phyloP scores from a whole-genome alignment of 371 early-diverging fungal genomes.

The Rhizopus microsporus region DNA sequence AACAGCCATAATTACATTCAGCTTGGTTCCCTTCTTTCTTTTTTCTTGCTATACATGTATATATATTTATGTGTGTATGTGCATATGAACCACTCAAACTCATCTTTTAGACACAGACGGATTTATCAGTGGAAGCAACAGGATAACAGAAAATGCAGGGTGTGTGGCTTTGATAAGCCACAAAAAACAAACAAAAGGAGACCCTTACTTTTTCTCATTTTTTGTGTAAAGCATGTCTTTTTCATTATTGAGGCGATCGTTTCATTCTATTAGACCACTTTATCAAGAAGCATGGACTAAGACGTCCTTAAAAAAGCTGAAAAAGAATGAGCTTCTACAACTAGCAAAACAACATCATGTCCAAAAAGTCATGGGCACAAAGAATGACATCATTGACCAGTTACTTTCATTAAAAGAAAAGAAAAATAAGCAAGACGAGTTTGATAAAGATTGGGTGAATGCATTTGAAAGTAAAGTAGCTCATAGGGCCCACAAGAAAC shows the following conservation, averaged over 20 bases:
- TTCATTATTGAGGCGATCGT: neutral
- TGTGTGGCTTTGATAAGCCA: no score
- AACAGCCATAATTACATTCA: no score
- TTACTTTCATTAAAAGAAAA: conserved; percentile 8
- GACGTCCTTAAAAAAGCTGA: conserved; percentile 22
- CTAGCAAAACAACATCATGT: conserved; percentile 25
- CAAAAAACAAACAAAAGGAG: no score
- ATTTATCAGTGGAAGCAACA: no score
- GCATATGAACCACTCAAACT: no score
- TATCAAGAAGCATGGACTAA: conserved; percentile 23
- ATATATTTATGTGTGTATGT: no score
- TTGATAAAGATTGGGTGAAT: conserved; percentile 30
- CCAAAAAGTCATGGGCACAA: conserved; percentile 18
- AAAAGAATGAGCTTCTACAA: conserved; percentile 18
- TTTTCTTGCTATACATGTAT: no score
- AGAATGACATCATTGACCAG: conserved; percentile 28
- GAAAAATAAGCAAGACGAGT: conserved; percentile 2
- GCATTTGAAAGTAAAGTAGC: conserved; percentile 35
- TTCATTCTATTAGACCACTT: conserved; percentile 4
- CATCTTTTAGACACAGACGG: no score
- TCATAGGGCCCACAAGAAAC: conserved; percentile 20
- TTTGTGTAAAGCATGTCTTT: no score
- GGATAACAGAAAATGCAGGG: no score
- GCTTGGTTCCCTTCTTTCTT: no score
- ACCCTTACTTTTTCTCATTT: neutral